These are phyloP conservation scores for Tolypocladium capitatum DNA, from an alignment of 2,329 filamentous ascomycete genomes.

Conservation along the genomic window DNA sequence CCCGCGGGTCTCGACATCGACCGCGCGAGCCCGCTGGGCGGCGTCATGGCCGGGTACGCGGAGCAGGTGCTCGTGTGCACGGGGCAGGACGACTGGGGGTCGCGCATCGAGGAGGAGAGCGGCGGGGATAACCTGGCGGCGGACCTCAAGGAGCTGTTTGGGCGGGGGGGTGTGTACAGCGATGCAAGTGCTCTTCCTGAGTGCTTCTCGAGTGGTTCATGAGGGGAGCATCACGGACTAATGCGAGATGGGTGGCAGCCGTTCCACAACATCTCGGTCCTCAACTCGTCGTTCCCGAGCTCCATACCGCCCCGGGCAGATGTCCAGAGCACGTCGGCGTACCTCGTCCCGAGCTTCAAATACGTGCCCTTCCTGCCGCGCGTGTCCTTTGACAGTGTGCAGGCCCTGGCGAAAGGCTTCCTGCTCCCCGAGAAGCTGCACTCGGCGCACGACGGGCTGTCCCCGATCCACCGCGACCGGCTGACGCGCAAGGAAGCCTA, in stretches of 20 bases:
- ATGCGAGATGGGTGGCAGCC: conserved; percentile 38
- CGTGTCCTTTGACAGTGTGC: conserved; percentile 39
- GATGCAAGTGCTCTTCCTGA: conserved; percentile 40
- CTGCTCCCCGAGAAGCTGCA: conserved; percentile 52
- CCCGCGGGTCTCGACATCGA: conserved; percentile 64
- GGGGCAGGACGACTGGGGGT: conserved; percentile 67
- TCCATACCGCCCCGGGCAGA: conserved; percentile 29
- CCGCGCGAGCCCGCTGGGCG: conserved; percentile 52
- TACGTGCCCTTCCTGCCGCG: conserved; percentile 62
- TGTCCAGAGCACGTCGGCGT: conserved; percentile 48
- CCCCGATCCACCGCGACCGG: conserved; percentile 42
- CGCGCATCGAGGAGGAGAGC: conserved; percentile 72
- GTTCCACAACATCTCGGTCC: conserved; percentile 66
- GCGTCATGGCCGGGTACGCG: conserved; percentile 63
- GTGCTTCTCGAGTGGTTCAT: background rate
- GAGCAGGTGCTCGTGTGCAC: conserved; percentile 80
- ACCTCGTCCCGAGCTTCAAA: conserved; percentile 73
- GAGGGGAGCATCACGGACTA: too few species aligned
- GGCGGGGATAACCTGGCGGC: conserved; percentile 52
- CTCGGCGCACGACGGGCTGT: conserved; percentile 43
- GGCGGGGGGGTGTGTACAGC: conserved; percentile 49
- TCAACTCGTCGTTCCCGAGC: conserved; percentile 62
- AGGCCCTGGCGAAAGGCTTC: conserved; percentile 50
- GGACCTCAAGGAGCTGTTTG: conserved; percentile 57
- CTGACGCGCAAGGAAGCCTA: conserved; percentile 37